Conservation (phyloP, 345 rosid genomes). For the Salix koriyanagi region DNA sequence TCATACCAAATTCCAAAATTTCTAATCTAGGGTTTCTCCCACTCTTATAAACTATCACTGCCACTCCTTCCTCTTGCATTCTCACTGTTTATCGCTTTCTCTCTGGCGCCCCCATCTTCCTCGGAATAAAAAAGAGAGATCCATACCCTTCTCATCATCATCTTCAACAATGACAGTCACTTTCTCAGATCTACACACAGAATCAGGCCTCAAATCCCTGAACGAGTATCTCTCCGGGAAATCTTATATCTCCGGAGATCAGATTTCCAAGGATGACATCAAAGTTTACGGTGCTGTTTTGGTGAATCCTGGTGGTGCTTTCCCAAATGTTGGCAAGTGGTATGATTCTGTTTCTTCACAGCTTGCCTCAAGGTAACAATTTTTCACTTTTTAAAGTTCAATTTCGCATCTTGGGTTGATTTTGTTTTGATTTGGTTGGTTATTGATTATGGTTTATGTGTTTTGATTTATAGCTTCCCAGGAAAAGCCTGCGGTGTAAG, state of each 20-base stretch:
- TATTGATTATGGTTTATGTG: background rate
- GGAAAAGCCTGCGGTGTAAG: constrained; percentile 80
- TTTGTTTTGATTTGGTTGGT: constrained; percentile 1
- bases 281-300: constrained; percentile 76
- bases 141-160: background rate
- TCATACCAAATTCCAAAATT: background rate
- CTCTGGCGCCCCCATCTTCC: background rate
- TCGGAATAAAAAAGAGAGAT: too few species aligned
- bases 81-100: background rate
- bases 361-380: constrained; percentile 58
- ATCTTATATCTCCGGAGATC: constrained; percentile 63
- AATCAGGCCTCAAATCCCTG: constrained; percentile 72
- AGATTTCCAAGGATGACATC: constrained; percentile 61
- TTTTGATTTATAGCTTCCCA: constrained; percentile 52
- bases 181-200: constrained; percentile 83
- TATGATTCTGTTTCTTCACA: constrained; percentile 56
- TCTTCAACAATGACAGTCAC: constrained; percentile 55
- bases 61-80: background rate
- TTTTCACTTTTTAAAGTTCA: background rate
- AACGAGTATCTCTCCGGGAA: constrained; percentile 68
- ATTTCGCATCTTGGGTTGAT: background rate
- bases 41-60: too few species aligned
- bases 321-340: constrained; percentile 81
- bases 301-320: constrained; percentile 53
- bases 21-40: background rate